Conservation (phyloP, 2,329 filamentous ascomycete species). For the Neurospora sp. region DNA sequence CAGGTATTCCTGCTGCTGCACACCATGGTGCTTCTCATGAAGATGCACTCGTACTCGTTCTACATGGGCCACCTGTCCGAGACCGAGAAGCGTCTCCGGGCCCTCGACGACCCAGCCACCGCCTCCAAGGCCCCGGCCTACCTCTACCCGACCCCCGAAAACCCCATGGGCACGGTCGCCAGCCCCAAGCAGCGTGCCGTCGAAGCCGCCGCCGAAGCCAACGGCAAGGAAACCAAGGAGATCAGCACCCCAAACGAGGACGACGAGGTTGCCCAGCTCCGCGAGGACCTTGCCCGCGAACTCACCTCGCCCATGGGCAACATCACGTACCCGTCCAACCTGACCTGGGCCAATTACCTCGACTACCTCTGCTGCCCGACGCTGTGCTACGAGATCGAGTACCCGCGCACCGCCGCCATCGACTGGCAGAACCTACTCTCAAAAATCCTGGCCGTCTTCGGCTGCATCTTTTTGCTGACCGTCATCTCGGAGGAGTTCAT, state of each 20-base stretch:
- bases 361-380: slow-evolving; percentile 91
- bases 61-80: slow-evolving; percentile 94
- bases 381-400: slow-evolving; percentile 94
- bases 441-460: slow-evolving; percentile 84
- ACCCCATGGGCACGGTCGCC: slow-evolving; percentile 33
- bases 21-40: slow-evolving; percentile 88
- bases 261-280: slow-evolving; percentile 55
- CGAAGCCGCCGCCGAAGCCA: slow-evolving; percentile 12
- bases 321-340: slow-evolving; percentile 81
- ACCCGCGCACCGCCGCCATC: slow-evolving; percentile 67
- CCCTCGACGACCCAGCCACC: slow-evolving; percentile 67
- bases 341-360: slow-evolving; percentile 70
- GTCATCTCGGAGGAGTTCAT: slow-evolving; percentile 93
- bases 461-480: slow-evolving; percentile 90
- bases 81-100: slow-evolving; percentile 68
- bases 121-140: slow-evolving; percentile 62
- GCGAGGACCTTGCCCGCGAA: slow-evolving; percentile 81
- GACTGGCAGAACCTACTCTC: slow-evolving; percentile 73
- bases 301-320: slow-evolving; percentile 83
- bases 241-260: slow-evolving; percentile 30
- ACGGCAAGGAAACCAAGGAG: slow-evolving; percentile 14
- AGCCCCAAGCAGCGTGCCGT: slow-evolving; percentile 14
- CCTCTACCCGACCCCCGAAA: slow-evolving; percentile 58
- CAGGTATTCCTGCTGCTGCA: slow-evolving; percentile 93
- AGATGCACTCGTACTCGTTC: slow-evolving; percentile 97